Conservation (phyloP, 345 rosid genomes). For the Anastatica hierochuntica region DNA sequence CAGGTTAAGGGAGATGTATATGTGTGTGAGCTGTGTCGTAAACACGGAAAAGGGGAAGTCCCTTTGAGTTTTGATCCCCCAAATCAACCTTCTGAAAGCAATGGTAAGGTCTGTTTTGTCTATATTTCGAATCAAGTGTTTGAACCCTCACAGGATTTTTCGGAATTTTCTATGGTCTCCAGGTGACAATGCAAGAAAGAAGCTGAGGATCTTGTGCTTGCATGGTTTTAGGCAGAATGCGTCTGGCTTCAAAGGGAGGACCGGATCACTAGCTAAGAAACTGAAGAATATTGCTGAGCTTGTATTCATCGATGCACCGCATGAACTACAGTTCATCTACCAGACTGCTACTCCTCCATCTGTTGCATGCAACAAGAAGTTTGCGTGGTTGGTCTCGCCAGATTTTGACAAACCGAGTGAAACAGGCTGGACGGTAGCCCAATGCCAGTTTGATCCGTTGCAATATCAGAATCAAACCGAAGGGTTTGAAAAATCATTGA, state of each 20-base stretch:
- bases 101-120: slow-evolving; percentile 56
- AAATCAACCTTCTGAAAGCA: slow-evolving; percentile 24
- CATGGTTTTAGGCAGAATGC: slow-evolving; percentile 97
- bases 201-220: slow-evolving; percentile 77
- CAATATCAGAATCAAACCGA: slow-evolving; percentile 78
- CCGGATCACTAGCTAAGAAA: slow-evolving; percentile 87
- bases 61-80: slow-evolving; percentile 18
- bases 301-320: slow-evolving; percentile 72
- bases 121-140: background rate
- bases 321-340: slow-evolving; percentile 69
- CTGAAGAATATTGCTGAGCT: slow-evolving; percentile 73
- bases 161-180: background rate
- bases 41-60: slow-evolving; percentile 37
- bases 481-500: slow-evolving; percentile 52
- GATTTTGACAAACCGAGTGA: slow-evolving; percentile 30
- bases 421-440: slow-evolving; percentile 47
- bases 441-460: slow-evolving; percentile 57
- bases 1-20: slow-evolving; percentile 51
- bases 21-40: slow-evolving; percentile 78
- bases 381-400: slow-evolving; percentile 75
- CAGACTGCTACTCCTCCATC: slow-evolving; percentile 35
- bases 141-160: background rate
- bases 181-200: slow-evolving; percentile 39
- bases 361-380: slow-evolving; percentile 57
- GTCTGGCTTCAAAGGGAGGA: slow-evolving; percentile 87